phyloP scores from a whole-genome alignment of 1,284 basidiomycete species.

The Boletellus deceptivus region DNA sequence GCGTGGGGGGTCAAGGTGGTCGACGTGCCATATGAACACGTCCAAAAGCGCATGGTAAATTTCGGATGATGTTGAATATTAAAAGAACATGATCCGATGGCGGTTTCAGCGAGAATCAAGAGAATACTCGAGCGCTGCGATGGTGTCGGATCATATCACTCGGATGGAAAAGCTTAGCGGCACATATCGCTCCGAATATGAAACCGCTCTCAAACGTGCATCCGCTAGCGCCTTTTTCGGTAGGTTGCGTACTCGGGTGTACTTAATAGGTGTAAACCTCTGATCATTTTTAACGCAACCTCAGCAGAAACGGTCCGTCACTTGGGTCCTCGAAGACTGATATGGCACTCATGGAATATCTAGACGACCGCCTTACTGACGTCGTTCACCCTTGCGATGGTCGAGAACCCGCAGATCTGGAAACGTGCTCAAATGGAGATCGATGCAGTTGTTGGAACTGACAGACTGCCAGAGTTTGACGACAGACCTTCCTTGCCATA shows the following conservation, averaged over 20 bases:
- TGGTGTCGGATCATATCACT: conserved; percentile 5
- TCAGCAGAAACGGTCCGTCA: conserved; percentile 15
- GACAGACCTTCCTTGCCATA: conserved; percentile 39
- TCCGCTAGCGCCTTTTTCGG: background rate
- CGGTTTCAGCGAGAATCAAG: background rate
- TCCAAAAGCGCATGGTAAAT: background rate
- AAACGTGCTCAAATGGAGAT: background rate
- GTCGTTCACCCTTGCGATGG: background rate
- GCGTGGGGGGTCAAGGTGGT: conserved; percentile 2
- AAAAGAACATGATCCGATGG: background rate
- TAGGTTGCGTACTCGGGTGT: background rate
- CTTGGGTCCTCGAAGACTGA: background rate
- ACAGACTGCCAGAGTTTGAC: conserved; percentile 37
- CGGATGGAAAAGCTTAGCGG: background rate
- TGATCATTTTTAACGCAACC: background rate
- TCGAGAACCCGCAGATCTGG: background rate
- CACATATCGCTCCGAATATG: background rate
- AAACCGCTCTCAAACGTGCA: background rate
- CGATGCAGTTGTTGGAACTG: background rate
- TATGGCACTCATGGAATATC: background rate
- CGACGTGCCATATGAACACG: conserved; percentile 10
- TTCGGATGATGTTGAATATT: background rate
- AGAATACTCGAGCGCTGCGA: background rate
- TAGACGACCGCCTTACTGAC: background rate
- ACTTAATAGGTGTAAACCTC: no score